phyloP scores from a whole-genome alignment of 345 rosid genomes.

The Salix koriyanagi region DNA sequence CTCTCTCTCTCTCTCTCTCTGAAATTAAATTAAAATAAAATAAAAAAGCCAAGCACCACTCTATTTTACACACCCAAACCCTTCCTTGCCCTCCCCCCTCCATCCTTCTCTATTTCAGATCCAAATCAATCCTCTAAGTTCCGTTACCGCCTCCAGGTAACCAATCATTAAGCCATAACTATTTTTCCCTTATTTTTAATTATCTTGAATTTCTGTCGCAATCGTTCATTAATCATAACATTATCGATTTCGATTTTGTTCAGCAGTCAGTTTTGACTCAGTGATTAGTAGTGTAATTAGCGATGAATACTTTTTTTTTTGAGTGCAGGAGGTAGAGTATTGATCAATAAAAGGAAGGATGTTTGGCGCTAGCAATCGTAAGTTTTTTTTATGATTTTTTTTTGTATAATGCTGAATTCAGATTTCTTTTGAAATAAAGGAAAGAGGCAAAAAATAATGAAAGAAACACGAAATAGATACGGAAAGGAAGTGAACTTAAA shows the following conservation, averaged over 20 bases:
- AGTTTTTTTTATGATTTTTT: conserved; percentile 23
- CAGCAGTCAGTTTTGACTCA: too few species aligned
- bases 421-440: not conserved
- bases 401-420: not conserved
- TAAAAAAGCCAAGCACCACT: not conserved
- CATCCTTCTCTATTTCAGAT: not conserved
- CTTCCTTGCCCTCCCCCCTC: not conserved
- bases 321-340: conserved; percentile 16
- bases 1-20: too few species aligned
- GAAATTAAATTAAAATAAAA: too few species aligned
- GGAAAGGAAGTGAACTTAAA: not conserved
- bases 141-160: not conserved
- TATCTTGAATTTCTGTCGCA: not conserved
- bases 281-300: not conserved
- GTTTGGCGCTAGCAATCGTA: conserved; percentile 57
- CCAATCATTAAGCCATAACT: not conserved
- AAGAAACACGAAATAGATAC: not conserved
- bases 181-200: not conserved
- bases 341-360: conserved; percentile 29
- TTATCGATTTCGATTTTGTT: too few species aligned
- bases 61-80: not conserved
- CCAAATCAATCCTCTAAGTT: not conserved
- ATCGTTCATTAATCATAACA: not conserved
- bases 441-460: not conserved
- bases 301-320: not conserved